A percentile compares a stretch with the other conserved stretches of the same genome.
Conservation (phyloP, 305 asterid genomes). For the Solanum hybrid region DNA sequence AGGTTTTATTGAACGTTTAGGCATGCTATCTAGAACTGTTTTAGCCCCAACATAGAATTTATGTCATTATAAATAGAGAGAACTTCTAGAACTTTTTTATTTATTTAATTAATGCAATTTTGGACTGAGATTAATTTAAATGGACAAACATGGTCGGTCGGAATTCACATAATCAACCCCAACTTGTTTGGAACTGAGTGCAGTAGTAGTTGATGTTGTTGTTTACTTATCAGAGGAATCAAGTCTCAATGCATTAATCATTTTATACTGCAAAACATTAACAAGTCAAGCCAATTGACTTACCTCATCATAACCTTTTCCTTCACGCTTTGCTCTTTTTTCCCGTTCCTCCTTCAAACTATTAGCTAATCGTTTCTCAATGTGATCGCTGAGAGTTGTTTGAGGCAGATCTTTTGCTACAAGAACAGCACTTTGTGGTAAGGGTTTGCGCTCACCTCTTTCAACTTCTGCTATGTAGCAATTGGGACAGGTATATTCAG, state of each 20-base stretch:
- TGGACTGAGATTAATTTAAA: background rate
- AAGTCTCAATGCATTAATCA: background rate
- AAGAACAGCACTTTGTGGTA: slow-evolving; percentile 90
- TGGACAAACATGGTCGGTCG: background rate
- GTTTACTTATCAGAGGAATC: background rate
- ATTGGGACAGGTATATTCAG: slow-evolving; percentile 98
- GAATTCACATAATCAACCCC: background rate
- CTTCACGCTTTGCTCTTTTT: slow-evolving; percentile 75
- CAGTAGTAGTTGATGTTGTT: background rate
- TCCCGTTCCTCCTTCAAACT: slow-evolving; percentile 76
- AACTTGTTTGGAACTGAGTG: background rate
- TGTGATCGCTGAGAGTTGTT: slow-evolving; percentile 84
- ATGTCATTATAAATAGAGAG: background rate
- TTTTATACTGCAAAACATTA: slow-evolving; percentile 5
- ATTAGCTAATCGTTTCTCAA: slow-evolving; percentile 64
- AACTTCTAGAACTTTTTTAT: background rate
- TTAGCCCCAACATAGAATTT: background rate
- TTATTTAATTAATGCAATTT: background rate
- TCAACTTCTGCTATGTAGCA: slow-evolving; percentile 86
- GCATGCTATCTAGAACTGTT: too few species aligned
- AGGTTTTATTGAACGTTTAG: too few species aligned
- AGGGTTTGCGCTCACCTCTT: slow-evolving; percentile 75
- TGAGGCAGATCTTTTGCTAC: slow-evolving; percentile 92
- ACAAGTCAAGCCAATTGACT: slow-evolving; percentile 13
- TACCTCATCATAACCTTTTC: slow-evolving; percentile 84